Base-by-base conservation (phyloP, 176 grass and related monocot genomes). In the Aegilops longissima region DNA sequence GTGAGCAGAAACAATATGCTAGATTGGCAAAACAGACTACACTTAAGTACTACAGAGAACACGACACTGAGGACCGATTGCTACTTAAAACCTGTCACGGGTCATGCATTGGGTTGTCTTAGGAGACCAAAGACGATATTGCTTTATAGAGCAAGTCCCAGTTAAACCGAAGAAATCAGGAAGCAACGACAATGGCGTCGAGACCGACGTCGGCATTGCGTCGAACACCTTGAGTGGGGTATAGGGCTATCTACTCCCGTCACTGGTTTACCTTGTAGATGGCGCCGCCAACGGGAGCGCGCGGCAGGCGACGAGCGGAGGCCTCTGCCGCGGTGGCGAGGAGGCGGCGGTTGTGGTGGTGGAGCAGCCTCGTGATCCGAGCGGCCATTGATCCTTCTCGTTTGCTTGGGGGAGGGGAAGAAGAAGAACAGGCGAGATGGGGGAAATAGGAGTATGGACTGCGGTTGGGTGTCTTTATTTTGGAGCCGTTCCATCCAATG, bases 141-240 rank as follows among this genome's bases (percentile, higher is more conserved):
- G 12, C 14, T 47, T 0, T 42, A 51, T 24, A 61, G 31, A 5
- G 4, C 0, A 39, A 47, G 18, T 44, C 3, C 6, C 40, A 35
- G 18, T 24, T 76, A 56, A 13, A 85, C 29, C 13, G 4, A 77
- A 39, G 30, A 36, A 38, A 40, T 59, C 21, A 42, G 38, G 38
- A 38, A 65, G 70, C 29, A 88, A 77, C 1, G 1, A 6, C 14
- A 68, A 29, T 9, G 8, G 29, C 36, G 8, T 20, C 35, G 20
- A 45, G 30, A 27, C 35, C 18, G 5, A 18, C 2, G 9, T 47
- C 14, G 70, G 72, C 79, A 86, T 86, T 86, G 62, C 52, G 51
- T 81, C 83, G 38, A 90, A 90, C 88, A 86, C 63, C 78, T 82
- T n/a, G 12, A 33, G 83, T 20, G 20, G 70, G 83, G 77, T 49